Evolutionary conservation across 1,284 basidiomycete genomes (phyloP), one percentile per base, ranked within the genome.

Genomic region (Boletus semigastroideus): DNA sequence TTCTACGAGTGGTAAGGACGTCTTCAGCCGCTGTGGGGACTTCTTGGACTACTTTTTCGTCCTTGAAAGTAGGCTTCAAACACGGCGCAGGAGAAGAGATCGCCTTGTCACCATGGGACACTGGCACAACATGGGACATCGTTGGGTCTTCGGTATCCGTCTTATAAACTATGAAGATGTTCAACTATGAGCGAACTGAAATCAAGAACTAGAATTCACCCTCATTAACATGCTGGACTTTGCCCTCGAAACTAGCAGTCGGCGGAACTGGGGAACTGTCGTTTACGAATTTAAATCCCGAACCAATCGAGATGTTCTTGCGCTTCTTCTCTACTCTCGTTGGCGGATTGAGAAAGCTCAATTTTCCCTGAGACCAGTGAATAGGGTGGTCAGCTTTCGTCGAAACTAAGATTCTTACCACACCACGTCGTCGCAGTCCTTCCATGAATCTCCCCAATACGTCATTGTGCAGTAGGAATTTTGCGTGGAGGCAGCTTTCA

Each of bases 391-490:
- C 12, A 43, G n/a, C 2, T 20, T n/a, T 31, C 20, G 20, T 34
- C 17, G 19, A 2, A 25, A 45, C 17, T 27, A 14, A 49, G 14
- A 36, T 34, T 44, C 68, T 57, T 56, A 82, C 82, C 63, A 83
- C 59, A 42, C 71, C 70, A 43, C 80, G 70, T 48, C 64, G 63
- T 42, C 69, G 70, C 37, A 81, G 56, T 12, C 71, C 66, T 33
- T 69, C 62, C 53, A 69, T 59, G 49, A 83, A 79, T 46, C 67
- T 69, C n/a, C 64, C 53, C 7, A 75, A 43, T 27, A 67, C 63
- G 19, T 59, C 55, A 33, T 59, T 61, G 22, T 65, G 57, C 43
- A 83, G 57, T 14, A 68, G 51, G 56, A 82, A 74, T 5, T 66
- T 63, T 52, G 78, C 59, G n/a, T 57, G 59, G 17, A 70, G 59